phyloP scores from a whole-genome alignment of 257 asterid genomes.

The Jacaranda copaia region DNA sequence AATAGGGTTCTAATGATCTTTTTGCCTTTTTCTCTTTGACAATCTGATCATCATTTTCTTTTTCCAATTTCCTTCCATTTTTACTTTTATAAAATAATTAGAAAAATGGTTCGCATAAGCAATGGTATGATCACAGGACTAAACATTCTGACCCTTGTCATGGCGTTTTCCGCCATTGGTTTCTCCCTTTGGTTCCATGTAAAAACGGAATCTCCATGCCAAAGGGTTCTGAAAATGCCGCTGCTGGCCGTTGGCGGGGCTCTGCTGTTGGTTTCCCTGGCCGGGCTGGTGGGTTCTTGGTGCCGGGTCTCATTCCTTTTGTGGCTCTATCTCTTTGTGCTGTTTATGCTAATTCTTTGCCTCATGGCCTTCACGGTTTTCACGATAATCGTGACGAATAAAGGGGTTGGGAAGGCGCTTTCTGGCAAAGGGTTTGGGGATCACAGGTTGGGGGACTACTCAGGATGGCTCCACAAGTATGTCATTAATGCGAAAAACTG shows the following conservation, averaged over 20 bases:
- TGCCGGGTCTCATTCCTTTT: slow-evolving; percentile 40
- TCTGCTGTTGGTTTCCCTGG: slow-evolving; percentile 47
- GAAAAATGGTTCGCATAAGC: slow-evolving; percentile 51
- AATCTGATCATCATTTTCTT: slow-evolving; percentile 9
- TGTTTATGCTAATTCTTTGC: slow-evolving; percentile 51
- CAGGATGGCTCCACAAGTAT: slow-evolving; percentile 68
- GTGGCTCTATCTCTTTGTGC: slow-evolving; percentile 55
- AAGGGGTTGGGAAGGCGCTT: slow-evolving; percentile 49
- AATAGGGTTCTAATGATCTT: background rate
- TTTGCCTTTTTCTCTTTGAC: background rate
- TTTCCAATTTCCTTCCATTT: background rate
- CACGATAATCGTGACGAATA: slow-evolving; percentile 62
- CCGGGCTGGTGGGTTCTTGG: slow-evolving; percentile 61
- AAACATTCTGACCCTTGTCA: slow-evolving; percentile 45
- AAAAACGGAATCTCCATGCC: slow-evolving; percentile 49
- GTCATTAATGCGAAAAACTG: slow-evolving; percentile 62
- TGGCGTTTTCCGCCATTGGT: slow-evolving; percentile 54
- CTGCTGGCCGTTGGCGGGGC: slow-evolving; percentile 53
- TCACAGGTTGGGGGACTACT: slow-evolving; percentile 64
- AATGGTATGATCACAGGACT: slow-evolving; percentile 50
- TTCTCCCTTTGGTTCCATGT: slow-evolving; percentile 52
- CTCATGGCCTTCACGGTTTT: slow-evolving; percentile 54
- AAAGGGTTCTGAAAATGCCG: slow-evolving; percentile 54
- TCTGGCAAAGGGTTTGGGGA: slow-evolving; percentile 55
- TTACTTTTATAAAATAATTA: background rate